Percentiles rank a stretch among this genome's conserved stretches.
Evolutionary conservation across 805 yeast species (phyloP).

Genomic region (Zygosaccharomyces pseudorouxii): DNA sequence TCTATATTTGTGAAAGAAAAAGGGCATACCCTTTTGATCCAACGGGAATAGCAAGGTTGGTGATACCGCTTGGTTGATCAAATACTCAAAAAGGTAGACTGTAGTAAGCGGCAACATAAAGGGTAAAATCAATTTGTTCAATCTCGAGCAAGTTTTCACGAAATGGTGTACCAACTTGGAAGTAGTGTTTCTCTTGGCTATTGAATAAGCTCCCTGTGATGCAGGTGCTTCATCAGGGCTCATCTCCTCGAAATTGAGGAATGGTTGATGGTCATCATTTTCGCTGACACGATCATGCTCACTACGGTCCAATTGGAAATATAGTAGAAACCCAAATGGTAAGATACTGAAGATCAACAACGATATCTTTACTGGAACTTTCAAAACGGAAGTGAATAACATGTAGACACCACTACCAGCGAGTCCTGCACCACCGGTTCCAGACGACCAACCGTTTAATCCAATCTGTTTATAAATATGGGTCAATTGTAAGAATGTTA

Average conservation of each 20-base stretch:
- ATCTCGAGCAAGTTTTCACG: slow-evolving; percentile 25
- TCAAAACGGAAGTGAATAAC: slow-evolving; percentile 64
- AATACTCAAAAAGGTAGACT: slow-evolving; percentile 82
- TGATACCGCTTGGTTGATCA: slow-evolving; percentile 86
- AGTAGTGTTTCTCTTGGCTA: slow-evolving; percentile 4
- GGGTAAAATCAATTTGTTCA: slow-evolving; percentile 49
- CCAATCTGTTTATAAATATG: slow-evolving; percentile 63
- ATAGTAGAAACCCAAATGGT: slow-evolving; percentile 50
- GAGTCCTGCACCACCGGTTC: slow-evolving; percentile 95
- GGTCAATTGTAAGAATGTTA: slow-evolving; percentile 81
- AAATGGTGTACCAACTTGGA: slow-evolving; percentile 19
- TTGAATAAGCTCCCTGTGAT: slow-evolving; percentile 5
- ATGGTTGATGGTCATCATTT: slow-evolving; percentile 6
- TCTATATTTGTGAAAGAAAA: slow-evolving; percentile 67
- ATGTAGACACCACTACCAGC: slow-evolving; percentile 72
- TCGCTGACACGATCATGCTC: slow-evolving; percentile 9
- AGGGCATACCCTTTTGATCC: slow-evolving; percentile 36
- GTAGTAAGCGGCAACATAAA: slow-evolving; percentile 80
- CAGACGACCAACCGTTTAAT: slow-evolving; percentile 84
- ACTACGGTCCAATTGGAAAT: slow-evolving; percentile 27
- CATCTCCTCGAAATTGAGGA: slow-evolving; percentile 7
- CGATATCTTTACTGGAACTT: slow-evolving; percentile 49
- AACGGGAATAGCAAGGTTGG: slow-evolving; percentile 83
- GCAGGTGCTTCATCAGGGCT: slow-evolving; percentile 5
- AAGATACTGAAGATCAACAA: slow-evolving; percentile 53